These are phyloP conservation scores for Solanum tacnaense DNA, from an alignment of 257 asterid genomes.

Conservation along the genomic window DNA sequence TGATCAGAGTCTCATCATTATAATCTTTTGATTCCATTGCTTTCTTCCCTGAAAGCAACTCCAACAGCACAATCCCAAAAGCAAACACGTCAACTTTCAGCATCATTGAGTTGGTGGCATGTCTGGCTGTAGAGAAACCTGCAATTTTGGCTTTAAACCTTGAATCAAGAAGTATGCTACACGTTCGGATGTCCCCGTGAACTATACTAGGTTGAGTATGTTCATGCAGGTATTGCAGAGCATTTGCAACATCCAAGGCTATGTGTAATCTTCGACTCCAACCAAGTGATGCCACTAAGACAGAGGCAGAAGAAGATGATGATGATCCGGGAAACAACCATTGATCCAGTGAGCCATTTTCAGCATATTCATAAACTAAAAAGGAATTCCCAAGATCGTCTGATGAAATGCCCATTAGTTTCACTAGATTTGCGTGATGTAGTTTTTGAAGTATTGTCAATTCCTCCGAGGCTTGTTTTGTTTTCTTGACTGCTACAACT, in stretches of 20 bases:
- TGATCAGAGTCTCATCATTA: constrained; percentile 36
- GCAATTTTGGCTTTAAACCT: constrained; percentile 57
- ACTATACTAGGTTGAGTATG: constrained; percentile 61
- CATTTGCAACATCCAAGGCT: constrained; percentile 73
- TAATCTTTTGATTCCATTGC: constrained; percentile 36
- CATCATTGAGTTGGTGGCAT: constrained; percentile 27
- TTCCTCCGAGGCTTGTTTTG: constrained; percentile 48
- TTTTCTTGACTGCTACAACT: constrained; percentile 46
- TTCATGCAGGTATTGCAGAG: constrained; percentile 78
- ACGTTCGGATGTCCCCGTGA: constrained; percentile 47
- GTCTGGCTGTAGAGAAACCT: constrained; percentile 48
- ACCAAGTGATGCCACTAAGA: constrained; percentile 9
- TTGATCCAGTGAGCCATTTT: constrained; percentile 55
- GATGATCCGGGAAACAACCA: constrained; percentile 30
- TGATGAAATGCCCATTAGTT: constrained; percentile 57
- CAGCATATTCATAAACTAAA: constrained; percentile 53
- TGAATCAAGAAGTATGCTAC: constrained; percentile 63
- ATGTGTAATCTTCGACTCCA: constrained; percentile 56
- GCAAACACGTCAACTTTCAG: constrained; percentile 59
- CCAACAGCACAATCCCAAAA: constrained; percentile 59
- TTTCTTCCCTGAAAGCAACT: constrained; percentile 59
- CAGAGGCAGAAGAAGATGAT: constrained; percentile 8
- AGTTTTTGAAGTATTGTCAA: constrained; percentile 51
- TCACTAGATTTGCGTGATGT: constrained; percentile 57
- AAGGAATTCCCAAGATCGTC: constrained; percentile 38